These are phyloP conservation scores for Flueggea neowawraea DNA, from an alignment of 441 rosid species.

Conservation along the genomic window DNA sequence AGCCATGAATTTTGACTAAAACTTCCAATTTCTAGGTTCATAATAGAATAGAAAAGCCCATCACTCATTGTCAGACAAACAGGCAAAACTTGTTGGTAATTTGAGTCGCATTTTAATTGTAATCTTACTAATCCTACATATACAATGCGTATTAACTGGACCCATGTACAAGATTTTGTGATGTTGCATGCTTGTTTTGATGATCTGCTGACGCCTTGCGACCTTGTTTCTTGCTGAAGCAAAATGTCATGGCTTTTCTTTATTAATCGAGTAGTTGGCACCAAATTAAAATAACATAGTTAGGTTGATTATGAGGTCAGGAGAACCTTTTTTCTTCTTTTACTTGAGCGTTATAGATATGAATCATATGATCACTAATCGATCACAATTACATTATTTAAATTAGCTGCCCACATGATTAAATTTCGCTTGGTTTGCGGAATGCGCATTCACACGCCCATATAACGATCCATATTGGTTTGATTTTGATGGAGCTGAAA, in stretches of 20 bases:
- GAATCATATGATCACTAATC: no score
- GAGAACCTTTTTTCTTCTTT: no score
- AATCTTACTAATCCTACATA: not conserved
- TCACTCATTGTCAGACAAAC: constrained; percentile 16
- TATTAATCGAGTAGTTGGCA: not conserved
- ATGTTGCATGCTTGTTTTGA: constrained; percentile 5
- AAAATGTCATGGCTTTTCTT: not conserved
- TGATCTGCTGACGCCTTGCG: not conserved
- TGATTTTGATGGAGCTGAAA: no score
- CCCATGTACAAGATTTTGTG: constrained; percentile 5
- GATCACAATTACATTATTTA: no score
- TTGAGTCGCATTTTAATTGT: constrained; percentile 4
- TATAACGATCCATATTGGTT: no score
- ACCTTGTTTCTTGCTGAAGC: not conserved
- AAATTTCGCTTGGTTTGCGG: no score
- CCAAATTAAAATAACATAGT: no score
- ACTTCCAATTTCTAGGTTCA: not conserved
- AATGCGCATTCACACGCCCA: no score
- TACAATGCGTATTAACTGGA: not conserved
- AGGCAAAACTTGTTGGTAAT: constrained; percentile 1
- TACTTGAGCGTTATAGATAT: no score
- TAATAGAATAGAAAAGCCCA: constrained; percentile 9
- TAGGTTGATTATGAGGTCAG: no score
- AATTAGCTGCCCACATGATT: no score
- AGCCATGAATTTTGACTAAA: constrained; percentile 13